phyloP scores from a whole-genome alignment of 305 asterid species.

The Salvia sclarea region DNA sequence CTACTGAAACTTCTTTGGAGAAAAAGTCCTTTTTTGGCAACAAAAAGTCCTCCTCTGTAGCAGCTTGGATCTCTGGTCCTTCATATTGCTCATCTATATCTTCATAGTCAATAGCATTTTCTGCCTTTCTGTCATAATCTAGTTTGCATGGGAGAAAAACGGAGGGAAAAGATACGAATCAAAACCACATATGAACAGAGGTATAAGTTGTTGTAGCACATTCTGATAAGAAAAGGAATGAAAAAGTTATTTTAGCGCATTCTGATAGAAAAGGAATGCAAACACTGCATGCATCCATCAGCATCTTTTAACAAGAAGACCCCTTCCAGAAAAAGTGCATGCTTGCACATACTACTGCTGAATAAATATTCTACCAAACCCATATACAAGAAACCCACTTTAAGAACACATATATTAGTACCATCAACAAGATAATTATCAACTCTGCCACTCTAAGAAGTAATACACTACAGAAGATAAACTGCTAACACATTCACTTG shows the following conservation, averaged over 20 bases:
- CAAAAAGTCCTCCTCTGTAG: constrained; percentile 90
- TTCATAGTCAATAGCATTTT: constrained; percentile 97
- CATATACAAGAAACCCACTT: not conserved
- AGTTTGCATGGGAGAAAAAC: constrained; percentile 30
- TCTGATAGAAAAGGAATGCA: constrained; percentile 8
- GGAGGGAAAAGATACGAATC: constrained; percentile 12
- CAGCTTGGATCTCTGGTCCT: constrained; percentile 93
- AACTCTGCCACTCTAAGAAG: constrained; percentile 17
- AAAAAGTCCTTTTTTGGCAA: constrained; percentile 70
- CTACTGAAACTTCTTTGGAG: constrained; percentile 57
- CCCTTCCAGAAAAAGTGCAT: constrained; percentile 1
- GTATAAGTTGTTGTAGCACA: constrained; percentile 3
- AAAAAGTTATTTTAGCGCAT: constrained; percentile 12
- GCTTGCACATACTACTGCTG: not conserved
- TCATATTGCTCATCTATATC: constrained; percentile 98
- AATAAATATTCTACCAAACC: constrained; percentile 12
- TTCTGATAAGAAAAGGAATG: too few relatives aligned
- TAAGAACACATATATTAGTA: not conserved
- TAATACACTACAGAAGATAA: constrained; percentile 4
- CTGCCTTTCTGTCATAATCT: constrained; percentile 95
- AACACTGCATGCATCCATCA: constrained; percentile 16
- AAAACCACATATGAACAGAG: constrained; percentile 25
- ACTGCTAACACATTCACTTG: constrained; percentile 1
- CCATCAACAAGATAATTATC: constrained; percentile 17
- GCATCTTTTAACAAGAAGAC: constrained; percentile 14